Evolutionary conservation across 495 filamentous ascomycete species (phyloP).

Genomic region (Xylaria castorea): DNA sequence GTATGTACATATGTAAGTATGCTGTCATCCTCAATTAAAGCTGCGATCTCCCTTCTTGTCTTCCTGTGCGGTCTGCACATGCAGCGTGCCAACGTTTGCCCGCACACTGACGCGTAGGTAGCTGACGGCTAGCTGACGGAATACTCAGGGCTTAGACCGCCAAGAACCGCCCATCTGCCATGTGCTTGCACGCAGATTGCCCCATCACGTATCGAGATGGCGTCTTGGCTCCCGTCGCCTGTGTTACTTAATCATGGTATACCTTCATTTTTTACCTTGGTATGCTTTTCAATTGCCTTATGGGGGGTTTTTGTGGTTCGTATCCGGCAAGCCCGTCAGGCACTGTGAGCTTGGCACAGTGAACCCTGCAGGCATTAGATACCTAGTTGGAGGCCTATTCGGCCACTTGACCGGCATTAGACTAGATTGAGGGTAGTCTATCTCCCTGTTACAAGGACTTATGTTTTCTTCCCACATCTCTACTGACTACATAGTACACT

Average conservation of each 20-base stretch:
- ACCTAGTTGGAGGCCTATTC: neutral
- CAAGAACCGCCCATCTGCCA: constrained; percentile 16
- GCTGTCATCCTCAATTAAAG: neutral
- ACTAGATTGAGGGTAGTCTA: neutral
- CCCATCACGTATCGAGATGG: constrained; percentile 20
- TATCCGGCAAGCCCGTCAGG: constrained; percentile 19
- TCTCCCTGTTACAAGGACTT: neutral
- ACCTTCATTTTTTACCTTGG: neutral
- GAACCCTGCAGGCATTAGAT: constrained; percentile 6
- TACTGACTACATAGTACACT: too few relatives aligned
- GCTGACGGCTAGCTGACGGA: constrained; percentile 9
- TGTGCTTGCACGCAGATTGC: constrained; percentile 9
- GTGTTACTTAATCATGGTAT: constrained; percentile 3
- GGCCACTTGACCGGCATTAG: neutral
- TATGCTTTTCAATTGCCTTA: neutral
- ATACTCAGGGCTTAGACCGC: constrained; percentile 12
- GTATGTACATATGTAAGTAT: neutral
- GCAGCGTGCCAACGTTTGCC: neutral
- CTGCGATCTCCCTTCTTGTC: neutral
- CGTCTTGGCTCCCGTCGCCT: constrained; percentile 21
- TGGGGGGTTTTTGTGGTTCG: constrained; percentile 1
- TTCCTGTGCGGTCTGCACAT: neutral
- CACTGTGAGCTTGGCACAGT: constrained; percentile 2
- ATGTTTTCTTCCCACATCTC: too few relatives aligned
- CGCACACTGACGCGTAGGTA: constrained; percentile 2